Conservation (phyloP, 2,329 filamentous ascomycete genomes). For the Penicillium sp. region DNA sequence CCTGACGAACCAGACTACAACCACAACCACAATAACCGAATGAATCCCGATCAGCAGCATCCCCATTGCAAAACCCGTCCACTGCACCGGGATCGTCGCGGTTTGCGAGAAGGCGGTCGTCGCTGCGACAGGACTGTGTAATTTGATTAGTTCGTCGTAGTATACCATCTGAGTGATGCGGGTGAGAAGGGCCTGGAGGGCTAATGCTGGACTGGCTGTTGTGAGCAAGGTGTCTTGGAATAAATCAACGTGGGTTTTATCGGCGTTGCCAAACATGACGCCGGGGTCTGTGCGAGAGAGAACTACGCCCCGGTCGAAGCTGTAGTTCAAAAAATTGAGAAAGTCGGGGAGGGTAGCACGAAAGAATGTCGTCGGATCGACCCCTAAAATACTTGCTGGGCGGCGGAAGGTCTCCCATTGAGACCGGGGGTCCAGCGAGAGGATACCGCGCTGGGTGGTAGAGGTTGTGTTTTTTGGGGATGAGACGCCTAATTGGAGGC, state of each 20-base stretch:
- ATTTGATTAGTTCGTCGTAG: background rate
- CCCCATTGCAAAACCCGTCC: background rate
- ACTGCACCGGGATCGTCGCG: background rate
- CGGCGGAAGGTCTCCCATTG: too few species aligned
- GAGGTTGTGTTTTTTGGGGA: too few species aligned
- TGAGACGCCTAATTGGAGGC: too few species aligned
- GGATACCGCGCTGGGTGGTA: too few species aligned
- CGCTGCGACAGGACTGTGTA: background rate
- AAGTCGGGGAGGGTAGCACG: too few species aligned
- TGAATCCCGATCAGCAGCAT: background rate
- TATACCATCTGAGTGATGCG: background rate
- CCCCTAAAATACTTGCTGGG: too few species aligned
- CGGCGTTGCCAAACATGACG: background rate
- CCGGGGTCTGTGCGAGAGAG: too few species aligned
- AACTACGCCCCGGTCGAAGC: too few species aligned
- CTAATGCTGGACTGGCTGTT: background rate
- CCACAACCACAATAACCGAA: background rate
- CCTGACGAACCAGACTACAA: background rate
- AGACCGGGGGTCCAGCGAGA: too few species aligned
- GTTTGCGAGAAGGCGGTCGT: background rate
- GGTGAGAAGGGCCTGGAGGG: background rate
- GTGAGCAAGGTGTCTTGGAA: background rate
- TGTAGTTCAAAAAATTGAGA: too few species aligned
- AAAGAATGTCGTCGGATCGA: too few species aligned
- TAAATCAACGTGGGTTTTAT: background rate